Evolutionary conservation across 208 protist species (phyloP).

Genomic region (Lotmaria passim): DNA sequence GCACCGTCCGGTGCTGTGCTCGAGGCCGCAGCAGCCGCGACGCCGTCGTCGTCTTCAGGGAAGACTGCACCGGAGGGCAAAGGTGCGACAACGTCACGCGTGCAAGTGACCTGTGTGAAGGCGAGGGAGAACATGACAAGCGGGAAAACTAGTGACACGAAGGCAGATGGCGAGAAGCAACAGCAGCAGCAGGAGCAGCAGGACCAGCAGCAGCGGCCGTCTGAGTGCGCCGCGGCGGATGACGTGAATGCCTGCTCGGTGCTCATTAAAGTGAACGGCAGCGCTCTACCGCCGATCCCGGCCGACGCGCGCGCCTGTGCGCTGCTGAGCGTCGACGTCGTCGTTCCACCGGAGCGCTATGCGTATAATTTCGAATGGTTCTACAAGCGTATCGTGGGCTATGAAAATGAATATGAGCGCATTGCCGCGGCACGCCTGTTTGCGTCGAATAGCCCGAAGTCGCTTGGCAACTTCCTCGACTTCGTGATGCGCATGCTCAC

Average conservation of each 20-base stretch:
- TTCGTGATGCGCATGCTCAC: conserved; percentile 78
- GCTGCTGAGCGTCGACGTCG: conserved; percentile 70
- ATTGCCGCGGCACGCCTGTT: conserved; percentile 73
- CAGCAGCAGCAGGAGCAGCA: neutral
- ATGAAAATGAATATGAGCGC: conserved; percentile 77
- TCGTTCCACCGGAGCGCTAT: conserved; percentile 75
- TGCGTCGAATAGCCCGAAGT: conserved; percentile 52
- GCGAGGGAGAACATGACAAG: neutral
- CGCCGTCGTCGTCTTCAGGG: neutral
- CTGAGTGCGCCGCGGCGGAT: no score
- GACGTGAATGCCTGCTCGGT: conserved; percentile 18
- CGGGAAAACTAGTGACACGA: neutral
- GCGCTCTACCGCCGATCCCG: conserved; percentile 48
- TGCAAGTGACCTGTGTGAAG: conserved; percentile 31
- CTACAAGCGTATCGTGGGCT: conserved; percentile 75
- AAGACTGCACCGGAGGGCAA: conserved; percentile 4
- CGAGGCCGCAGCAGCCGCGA: neutral
- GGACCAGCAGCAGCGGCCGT: conserved; percentile 1
- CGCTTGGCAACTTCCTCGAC: conserved; percentile 53
- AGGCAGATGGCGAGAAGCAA: neutral
- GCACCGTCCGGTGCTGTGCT: neutral
- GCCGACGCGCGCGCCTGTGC: conserved; percentile 58
- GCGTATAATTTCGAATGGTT: conserved; percentile 75
- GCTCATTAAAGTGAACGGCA: conserved; percentile 45
- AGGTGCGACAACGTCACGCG: conserved; percentile 12